Base-by-base conservation (phyloP, 371 early-diverging fungal species). In the Rhizopus microsporus region DNA sequence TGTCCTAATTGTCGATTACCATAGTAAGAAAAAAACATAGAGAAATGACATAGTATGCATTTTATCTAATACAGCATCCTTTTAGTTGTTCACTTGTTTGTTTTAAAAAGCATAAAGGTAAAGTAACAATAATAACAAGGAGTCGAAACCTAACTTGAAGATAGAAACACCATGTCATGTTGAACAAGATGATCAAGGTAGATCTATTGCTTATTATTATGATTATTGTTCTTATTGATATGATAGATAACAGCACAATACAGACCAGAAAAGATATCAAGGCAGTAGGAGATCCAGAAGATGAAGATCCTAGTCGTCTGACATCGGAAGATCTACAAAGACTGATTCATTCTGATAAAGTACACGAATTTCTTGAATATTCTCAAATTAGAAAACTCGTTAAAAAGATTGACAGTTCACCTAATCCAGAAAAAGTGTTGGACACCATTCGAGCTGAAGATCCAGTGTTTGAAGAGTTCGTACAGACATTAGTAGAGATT, bases 81-180 rank as follows among this genome's bases (percentile, higher is more conserved):
- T 45, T 43, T 33, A 77, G 74, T 16, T 77, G 77, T 45, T 77
- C 77, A 29, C 52, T 74, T 17, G 54, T 52, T 7, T 77, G 77
- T 46, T 77, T 63, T 43, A 77, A 77, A 35, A 57, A 65, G 47
- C 77, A 77, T 59, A 74, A 74, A 62, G 62, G 77, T 76, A 68
- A 49, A 7, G 2, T 31, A 16, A 44, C 29, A 4, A 8, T 23
- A 43, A 44, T 33, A 29, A 52, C 7, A 38, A n/a, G 0, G n/a
- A 17, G 37, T 10, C 13, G 6, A 16, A 15, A 56, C 3, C 31
- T 9, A 16, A 34, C 12, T 9, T 44, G 32, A 51, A 7, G 33
- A 55, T 44, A 57, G 62, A 71, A 53, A 54, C n/a, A 17, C 65
- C 59, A 32, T 65, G 68, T 48, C 46, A 54, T 13, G 29, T 29